These are phyloP conservation scores for Euphrasia confusa DNA, from an alignment of 257 asterid genomes.

Conservation along the genomic window DNA sequence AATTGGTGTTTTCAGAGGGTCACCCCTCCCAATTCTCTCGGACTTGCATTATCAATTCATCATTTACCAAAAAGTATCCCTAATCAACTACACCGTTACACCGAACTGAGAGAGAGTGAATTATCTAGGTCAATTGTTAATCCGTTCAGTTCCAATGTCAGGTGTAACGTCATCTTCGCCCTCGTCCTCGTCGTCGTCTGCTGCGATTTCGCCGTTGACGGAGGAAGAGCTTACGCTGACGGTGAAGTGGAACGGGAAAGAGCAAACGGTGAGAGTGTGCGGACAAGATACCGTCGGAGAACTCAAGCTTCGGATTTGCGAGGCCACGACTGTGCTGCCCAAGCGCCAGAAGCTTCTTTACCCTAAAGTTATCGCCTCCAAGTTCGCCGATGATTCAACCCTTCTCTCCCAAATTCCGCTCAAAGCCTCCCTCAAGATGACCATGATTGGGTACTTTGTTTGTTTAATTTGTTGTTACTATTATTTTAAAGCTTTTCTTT, in stretches of 20 bases:
- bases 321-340: conserved; percentile 79
- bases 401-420: conserved; percentile 75
- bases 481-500: not conserved
- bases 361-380: conserved; percentile 71
- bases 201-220: conserved; percentile 48
- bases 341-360: conserved; percentile 93
- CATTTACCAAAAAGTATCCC: too few species aligned
- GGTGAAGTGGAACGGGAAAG: conserved; percentile 97
- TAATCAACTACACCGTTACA: too few species aligned
- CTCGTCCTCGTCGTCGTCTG: conserved; percentile 26
- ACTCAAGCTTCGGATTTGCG: conserved; percentile 82
- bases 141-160: conserved; percentile 39
- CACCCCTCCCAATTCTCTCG: too few species aligned
- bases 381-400: conserved; percentile 72
- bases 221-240: conserved; percentile 82
- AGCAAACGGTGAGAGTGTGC: conserved; percentile 77
- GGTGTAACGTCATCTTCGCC: conserved; percentile 36
- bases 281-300: conserved; percentile 90
- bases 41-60: too few species aligned
- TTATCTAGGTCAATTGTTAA: too few species aligned
- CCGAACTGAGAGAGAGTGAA: too few species aligned
- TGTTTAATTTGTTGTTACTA: not conserved
- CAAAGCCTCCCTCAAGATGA: conserved; percentile 78
- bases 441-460: conserved; percentile 75
- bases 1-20: too few species aligned